Conservation (phyloP, 225 moss, liverwort and hornwort genomes). For the Sphagnum tenellum region DNA sequence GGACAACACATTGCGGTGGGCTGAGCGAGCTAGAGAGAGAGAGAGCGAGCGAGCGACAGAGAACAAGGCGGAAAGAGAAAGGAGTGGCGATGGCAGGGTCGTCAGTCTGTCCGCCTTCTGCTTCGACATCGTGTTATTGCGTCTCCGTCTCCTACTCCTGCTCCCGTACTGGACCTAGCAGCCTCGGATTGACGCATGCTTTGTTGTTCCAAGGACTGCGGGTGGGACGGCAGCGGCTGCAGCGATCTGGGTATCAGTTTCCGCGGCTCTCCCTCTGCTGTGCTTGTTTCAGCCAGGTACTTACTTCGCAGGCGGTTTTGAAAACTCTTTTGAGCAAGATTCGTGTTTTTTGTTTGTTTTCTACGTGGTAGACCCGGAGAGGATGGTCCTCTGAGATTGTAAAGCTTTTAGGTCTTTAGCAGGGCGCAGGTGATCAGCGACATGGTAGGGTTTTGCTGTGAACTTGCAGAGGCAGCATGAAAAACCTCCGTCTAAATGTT, state of each 20-base stretch:
- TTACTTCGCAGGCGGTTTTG: neutral
- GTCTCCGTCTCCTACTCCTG: neutral
- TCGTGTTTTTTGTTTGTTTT: too few species aligned
- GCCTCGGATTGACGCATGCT: neutral
- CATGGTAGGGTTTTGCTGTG: neutral
- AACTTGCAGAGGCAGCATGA: neutral
- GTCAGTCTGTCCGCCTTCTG: neutral
- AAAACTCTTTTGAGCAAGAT: too few species aligned
- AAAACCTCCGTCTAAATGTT: neutral
- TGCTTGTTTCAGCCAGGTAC: slow-evolving; percentile 6
- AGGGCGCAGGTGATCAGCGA: too few species aligned
- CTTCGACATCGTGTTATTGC: neutral
- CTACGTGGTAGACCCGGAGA: too few species aligned
- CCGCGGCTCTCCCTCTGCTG: neutral
- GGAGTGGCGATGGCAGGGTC: slow-evolving; percentile 3
- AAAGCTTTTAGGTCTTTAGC: too few species aligned
- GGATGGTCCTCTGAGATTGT: too few species aligned
- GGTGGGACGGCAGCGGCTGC: too few species aligned
- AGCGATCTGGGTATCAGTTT: neutral
- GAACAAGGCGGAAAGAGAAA: neutral
- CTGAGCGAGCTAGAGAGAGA: too few species aligned
- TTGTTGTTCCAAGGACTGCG: neutral
- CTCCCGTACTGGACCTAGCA: neutral
- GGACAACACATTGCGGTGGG: too few species aligned
- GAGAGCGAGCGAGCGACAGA: too few species aligned